Conservation (phyloP, 2,329 filamentous ascomycete genomes). For the Fusarium heterosporum region DNA sequence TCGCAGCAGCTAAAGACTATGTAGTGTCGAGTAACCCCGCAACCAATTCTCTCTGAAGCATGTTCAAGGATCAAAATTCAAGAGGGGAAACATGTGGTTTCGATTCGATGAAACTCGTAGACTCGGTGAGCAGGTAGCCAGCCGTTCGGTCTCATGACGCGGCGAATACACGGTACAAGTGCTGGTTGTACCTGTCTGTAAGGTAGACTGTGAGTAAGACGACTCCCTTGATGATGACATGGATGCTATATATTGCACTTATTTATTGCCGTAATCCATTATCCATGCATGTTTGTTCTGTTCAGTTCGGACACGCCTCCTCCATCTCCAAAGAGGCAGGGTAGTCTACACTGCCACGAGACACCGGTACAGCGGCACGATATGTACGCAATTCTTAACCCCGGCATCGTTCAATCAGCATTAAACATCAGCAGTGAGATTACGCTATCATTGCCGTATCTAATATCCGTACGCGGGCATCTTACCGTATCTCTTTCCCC, state of each 20-base stretch:
- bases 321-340: constrained; percentile 5
- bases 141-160: constrained; percentile 21
- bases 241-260: constrained; percentile 27
- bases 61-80: constrained; percentile 26
- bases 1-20: constrained; percentile 33
- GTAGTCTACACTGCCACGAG: constrained; percentile 14
- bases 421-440: constrained; percentile 31
- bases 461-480: constrained; percentile 30
- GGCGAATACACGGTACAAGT: constrained; percentile 26
- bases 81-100: constrained; percentile 16
- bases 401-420: neutral
- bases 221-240: constrained; percentile 32
- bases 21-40: constrained; percentile 44
- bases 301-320: constrained; percentile 30
- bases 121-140: constrained; percentile 38
- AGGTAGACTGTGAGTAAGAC: constrained; percentile 29
- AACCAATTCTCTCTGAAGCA: constrained; percentile 18
- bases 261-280: constrained; percentile 17
- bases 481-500: constrained; percentile 21
- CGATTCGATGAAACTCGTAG: constrained; percentile 28
- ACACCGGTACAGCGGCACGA: constrained; percentile 38
- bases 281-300: constrained; percentile 21
- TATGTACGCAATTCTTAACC: constrained; percentile 31
- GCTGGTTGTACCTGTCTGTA: constrained; percentile 29
- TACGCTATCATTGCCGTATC: neutral